Evolutionary conservation across 163 green algal species (phyloP), one percentile per base, ranked within the genome.

Genomic region (Coccomyxa subellipsoidea): DNA sequence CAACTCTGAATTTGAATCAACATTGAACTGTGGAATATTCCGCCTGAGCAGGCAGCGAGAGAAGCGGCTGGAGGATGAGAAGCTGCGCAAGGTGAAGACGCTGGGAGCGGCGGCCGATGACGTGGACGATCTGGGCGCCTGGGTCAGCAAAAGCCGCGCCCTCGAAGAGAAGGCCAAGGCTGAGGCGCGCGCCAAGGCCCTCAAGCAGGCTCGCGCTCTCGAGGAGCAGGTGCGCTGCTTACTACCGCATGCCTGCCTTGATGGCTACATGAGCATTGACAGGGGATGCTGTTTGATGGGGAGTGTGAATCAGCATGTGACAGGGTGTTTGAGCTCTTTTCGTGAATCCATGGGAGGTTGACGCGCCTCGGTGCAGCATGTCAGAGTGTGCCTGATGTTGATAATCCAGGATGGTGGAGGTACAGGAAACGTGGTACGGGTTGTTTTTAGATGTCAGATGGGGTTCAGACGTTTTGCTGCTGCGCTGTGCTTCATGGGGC

Each of bases 61-160:
- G 76, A 90, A 87, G 80, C 85, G 91, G 9, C 69, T 78, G 83
- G 38, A 84, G 85, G 81, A 93, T 66, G 82, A 88, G 39, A 81
- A 87, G 47, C 81, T 93, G 36, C 71, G 72, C 29, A 82, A 83
- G 2, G 85, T 82, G 4, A 87, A 89, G 75, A 89, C 77, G 10
- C 87, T 97, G 38, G 91, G 93, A 0, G 89, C 88, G 12, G 89
- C 86, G 4, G 85, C 86, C 23, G 81, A 84, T 0, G 92, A 92
- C 0, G 89, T 93, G 12, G 92, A 94, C 69, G 93, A 96, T 80
- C 84, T 95, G 21, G 80, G 88, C 31, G 83, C 85, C 8, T 97
- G 93, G 93, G 90, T 96, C 27, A 83, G 84, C 37, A 91, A 90
- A 71, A 93, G 79, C 81, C 77, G 89, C 7, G 70, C 37, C n/a